Conservation (phyloP, 306 rosid genomes). For the Vicia sativa region DNA sequence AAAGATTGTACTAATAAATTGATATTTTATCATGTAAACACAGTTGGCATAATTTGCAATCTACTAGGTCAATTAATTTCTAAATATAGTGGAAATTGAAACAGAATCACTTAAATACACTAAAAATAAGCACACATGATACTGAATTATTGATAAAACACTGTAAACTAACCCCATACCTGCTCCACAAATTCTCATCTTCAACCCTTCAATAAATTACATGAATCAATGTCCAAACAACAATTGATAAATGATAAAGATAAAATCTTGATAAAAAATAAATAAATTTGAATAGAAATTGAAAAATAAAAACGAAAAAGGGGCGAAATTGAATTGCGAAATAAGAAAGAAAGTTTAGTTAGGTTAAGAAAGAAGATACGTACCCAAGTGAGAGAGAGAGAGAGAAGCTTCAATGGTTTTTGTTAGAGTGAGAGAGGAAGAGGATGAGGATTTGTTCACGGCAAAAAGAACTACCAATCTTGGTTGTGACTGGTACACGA, state of each 20-base stretch:
- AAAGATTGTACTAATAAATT: too few species aligned
- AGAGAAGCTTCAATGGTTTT: neutral
- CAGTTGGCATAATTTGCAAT: too few species aligned
- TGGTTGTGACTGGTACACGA: neutral
- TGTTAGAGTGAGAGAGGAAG: neutral
- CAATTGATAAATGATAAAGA: neutral
- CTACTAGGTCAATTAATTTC: too few species aligned
- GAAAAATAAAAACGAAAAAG: constrained; percentile 6
- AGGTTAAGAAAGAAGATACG: too few species aligned
- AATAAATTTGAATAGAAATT: constrained; percentile 7
- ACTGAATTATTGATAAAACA: constrained; percentile 23
- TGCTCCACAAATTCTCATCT: constrained; percentile 57
- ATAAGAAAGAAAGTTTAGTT: too few species aligned
- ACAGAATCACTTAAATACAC: neutral
- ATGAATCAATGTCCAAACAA: constrained; percentile 38
- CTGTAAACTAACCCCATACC: constrained; percentile 38
- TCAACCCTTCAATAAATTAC: constrained; percentile 48
- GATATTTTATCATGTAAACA: too few species aligned
- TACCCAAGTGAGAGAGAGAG: neutral
- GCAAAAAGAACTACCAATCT: neutral
- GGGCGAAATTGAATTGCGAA: neutral
- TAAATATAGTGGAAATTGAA: neutral
- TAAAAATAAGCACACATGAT: constrained; percentile 14
- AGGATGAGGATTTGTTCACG: neutral
- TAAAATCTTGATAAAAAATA: neutral